A percentile compares a stretch with the other conserved stretches of the same genome.
Evolutionary conservation across 306 rosid species (phyloP).

Genomic region (Gynostemma pentaphyllum): DNA sequence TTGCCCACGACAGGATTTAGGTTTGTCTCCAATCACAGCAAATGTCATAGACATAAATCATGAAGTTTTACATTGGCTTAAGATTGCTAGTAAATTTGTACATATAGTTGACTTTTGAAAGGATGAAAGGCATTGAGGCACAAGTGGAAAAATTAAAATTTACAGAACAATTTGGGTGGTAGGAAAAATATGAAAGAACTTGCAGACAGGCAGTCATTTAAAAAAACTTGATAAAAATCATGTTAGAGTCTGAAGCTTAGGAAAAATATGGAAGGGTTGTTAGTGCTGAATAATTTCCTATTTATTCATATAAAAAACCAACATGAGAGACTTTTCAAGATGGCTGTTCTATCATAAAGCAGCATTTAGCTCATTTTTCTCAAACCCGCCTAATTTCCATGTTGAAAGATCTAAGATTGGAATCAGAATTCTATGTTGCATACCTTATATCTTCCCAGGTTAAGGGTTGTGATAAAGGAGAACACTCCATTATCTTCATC

Average conservation of each 20-base stretch:
- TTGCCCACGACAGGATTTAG: not conserved
- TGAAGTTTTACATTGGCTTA: not conserved
- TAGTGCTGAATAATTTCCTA: not conserved
- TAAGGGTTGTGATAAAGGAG: slow-evolving; percentile 57
- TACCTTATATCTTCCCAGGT: slow-evolving; percentile 60
- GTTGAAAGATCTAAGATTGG: not conserved
- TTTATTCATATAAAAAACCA: not conserved
- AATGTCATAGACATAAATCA: not conserved
- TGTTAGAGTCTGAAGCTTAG: too few relatives aligned
- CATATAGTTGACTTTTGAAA: too few relatives aligned
- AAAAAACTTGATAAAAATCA: too few relatives aligned
- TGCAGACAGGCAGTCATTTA: too few relatives aligned
- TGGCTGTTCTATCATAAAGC: not conserved
- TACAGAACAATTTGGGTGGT: too few relatives aligned
- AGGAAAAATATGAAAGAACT: too few relatives aligned
- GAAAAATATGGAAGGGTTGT: not conserved
- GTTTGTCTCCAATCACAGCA: not conserved
- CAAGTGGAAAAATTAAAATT: too few relatives aligned
- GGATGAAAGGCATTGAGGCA: too few relatives aligned
- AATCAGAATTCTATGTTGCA: slow-evolving; percentile 14
- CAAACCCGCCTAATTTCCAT: not conserved
- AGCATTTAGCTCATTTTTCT: not conserved
- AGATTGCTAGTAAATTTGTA: too few relatives aligned
- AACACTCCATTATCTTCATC: slow-evolving; percentile 78
- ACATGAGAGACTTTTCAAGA: not conserved